Evolutionary conservation across 2,329 filamentous ascomycete genomes (phyloP), one percentile per base, ranked within the genome.

Genomic region (Keithomyces neogunnii): DNA sequence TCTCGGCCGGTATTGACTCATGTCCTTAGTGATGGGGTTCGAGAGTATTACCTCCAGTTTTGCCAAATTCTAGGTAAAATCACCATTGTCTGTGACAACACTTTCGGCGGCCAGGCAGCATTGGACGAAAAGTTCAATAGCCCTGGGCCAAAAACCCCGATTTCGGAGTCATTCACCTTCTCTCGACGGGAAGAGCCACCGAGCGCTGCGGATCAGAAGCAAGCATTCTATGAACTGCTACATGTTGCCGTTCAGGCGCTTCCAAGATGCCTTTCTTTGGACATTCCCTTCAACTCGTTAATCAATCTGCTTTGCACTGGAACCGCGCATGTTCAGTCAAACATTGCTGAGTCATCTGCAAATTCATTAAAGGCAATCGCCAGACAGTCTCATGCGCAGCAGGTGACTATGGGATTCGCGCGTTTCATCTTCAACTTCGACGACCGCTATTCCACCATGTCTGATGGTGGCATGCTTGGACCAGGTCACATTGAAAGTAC

Each of bases 401-500:
- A 93, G 66, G 93, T 99, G 3, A 96, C 91, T 0, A 96, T 95
- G 69, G 92, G 93, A 0, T 99, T 99, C 69, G 89, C 93, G 38
- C 80, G 91, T 30, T 99, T 97, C 69, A 99, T 99, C 49, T 99
- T 99, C 73, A 96, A 93, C 59, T 99, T 97, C 65, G 95, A 99
- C 66, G 91, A 95, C 58, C 84, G 91, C 29, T 99, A 99, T 66
- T 89, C 92, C 1, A 97, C 93, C 33, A 96, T 97, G 84, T 96
- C 91, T 8, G 93, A 99, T 62, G 93, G 95, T 33, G 93, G 93
- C 2, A 93, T 99, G 85, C 82, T 99, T 29, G 93, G 92, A 0
- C 85, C 89, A 35, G 88, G 86, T 4, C 93, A 99, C 62, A 96
- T 99, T 52, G 93, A 99, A 66, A 96, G 85, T 58, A 99, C 93